Evolutionary conservation across 2,329 filamentous ascomycete species (phyloP).

Genomic region (Tympanopsis confertula): DNA sequence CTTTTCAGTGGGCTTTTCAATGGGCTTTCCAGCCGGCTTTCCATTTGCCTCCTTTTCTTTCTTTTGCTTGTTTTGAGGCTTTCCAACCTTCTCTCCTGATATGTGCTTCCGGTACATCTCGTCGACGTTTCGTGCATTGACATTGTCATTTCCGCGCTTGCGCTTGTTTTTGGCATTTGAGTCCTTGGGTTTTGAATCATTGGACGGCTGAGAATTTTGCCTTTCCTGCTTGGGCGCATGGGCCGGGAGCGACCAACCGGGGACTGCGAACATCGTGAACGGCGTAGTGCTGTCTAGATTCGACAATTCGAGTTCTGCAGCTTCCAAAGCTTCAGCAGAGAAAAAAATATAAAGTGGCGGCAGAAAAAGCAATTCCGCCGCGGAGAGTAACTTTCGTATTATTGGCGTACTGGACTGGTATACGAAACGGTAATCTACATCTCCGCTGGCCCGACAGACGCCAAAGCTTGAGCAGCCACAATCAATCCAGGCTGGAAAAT

Average conservation of each 20-base stretch:
- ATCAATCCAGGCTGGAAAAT: too few relatives aligned
- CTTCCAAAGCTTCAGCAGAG: too few relatives aligned
- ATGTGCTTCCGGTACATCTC: conserved; percentile 1
- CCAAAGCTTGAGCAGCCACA: too few relatives aligned
- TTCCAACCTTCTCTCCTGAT: not conserved
- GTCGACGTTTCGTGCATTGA: not conserved
- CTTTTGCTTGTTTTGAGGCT: not conserved
- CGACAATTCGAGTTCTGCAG: too few relatives aligned
- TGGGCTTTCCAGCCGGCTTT: not conserved
- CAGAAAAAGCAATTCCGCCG: too few relatives aligned
- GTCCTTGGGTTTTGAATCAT: not conserved
- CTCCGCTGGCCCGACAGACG: too few relatives aligned
- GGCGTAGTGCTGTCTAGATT: too few relatives aligned
- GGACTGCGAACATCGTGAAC: conserved; percentile 72
- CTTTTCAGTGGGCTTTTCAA: too few relatives aligned
- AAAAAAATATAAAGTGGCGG: too few relatives aligned
- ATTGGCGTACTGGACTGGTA: too few relatives aligned
- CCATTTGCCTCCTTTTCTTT: not conserved
- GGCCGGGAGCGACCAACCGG: conserved; percentile 77
- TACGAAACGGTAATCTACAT: too few relatives aligned
- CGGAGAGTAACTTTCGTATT: too few relatives aligned
- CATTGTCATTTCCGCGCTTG: conserved; percentile 1
- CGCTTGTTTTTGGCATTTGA: conserved; percentile 1
- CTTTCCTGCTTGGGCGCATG: conserved; percentile 62
- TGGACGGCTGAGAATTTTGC: conserved; percentile 9